phyloP scores from a whole-genome alignment of 2,329 filamentous ascomycete genomes.

The Xylaria sp. region DNA sequence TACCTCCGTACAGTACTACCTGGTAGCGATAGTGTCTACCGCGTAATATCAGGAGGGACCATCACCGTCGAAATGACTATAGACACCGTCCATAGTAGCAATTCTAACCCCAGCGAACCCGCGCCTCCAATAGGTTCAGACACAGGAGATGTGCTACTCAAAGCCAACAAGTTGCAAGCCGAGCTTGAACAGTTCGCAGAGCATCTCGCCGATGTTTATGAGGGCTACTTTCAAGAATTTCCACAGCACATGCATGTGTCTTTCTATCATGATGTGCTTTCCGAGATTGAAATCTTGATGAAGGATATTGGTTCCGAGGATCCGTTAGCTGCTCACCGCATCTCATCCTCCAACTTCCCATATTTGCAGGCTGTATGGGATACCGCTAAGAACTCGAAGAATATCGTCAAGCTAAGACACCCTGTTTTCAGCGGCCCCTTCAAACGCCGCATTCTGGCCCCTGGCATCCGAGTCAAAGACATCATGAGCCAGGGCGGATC shows the following conservation, averaged over 20 bases:
- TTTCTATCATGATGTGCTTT: constrained; percentile 40
- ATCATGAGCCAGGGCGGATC: constrained; percentile 45
- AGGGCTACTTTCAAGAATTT: constrained; percentile 46
- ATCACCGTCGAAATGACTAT: constrained; percentile 12
- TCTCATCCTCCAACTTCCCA: constrained; percentile 46
- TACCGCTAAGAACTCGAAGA: constrained; percentile 44
- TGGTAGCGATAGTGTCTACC: not conserved
- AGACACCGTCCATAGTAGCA: not conserved
- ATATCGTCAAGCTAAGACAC: constrained; percentile 47
- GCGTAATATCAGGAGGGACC: not conserved
- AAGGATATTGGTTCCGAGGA: constrained; percentile 38
- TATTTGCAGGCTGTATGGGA: constrained; percentile 49
- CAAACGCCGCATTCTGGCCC: constrained; percentile 44
- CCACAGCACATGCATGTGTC: constrained; percentile 43
- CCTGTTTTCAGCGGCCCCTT: constrained; percentile 43
- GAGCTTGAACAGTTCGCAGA: constrained; percentile 43
- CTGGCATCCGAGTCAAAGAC: constrained; percentile 44
- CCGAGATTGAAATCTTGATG: constrained; percentile 41
- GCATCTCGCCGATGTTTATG: constrained; percentile 43
- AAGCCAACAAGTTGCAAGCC: constrained; percentile 38
- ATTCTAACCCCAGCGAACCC: not conserved
- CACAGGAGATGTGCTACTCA: constrained; percentile 15
- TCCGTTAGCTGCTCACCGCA: constrained; percentile 39
- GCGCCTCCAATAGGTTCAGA: constrained; percentile 1
- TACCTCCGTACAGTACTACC: not conserved